These are phyloP conservation scores for Aspergillus steynii DNA, from an alignment of 495 filamentous ascomycete species.

Conservation along the genomic window DNA sequence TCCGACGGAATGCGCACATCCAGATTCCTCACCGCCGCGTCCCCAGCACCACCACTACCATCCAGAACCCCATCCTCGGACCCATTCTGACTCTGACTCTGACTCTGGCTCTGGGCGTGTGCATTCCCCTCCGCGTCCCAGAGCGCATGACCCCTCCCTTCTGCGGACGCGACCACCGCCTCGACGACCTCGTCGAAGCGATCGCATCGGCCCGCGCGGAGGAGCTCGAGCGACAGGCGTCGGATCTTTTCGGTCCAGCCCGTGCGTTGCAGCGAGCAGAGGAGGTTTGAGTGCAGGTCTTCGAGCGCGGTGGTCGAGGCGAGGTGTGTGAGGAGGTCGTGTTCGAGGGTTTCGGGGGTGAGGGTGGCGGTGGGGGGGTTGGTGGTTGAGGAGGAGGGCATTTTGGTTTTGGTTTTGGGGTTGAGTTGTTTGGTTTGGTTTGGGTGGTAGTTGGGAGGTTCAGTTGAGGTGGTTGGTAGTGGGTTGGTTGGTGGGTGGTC, in stretches of 20 bases:
- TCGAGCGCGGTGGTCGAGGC: constrained; percentile 43
- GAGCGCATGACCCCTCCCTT: constrained; percentile 35
- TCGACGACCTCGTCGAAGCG: constrained; percentile 50
- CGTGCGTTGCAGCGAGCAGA: constrained; percentile 42
- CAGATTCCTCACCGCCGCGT: constrained; percentile 37
- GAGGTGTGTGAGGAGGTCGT: constrained; percentile 45
- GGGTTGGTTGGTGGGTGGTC: background rate
- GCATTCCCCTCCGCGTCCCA: constrained; percentile 20
- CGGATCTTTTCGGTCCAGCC: constrained; percentile 48
- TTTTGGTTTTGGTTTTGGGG: constrained; percentile 9
- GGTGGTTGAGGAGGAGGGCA: constrained; percentile 14
- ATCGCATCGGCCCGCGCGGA: constrained; percentile 48
- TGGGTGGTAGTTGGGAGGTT: background rate
- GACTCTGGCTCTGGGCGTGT: constrained; percentile 17
- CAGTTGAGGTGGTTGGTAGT: background rate
- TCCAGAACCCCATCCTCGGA: constrained; percentile 10
- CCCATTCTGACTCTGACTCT: background rate
- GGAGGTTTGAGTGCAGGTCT: constrained; percentile 44
- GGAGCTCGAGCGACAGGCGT: constrained; percentile 41
- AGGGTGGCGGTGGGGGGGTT: constrained; percentile 12
- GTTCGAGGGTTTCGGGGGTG: constrained; percentile 42
- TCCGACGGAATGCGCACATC: constrained; percentile 44
- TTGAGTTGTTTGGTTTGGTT: background rate
- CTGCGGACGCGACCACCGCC: constrained; percentile 43
- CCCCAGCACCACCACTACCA: constrained; percentile 23